phyloP scores from a whole-genome alignment of 768 basidiomycete genomes.

The Boletus reticulatus region DNA sequence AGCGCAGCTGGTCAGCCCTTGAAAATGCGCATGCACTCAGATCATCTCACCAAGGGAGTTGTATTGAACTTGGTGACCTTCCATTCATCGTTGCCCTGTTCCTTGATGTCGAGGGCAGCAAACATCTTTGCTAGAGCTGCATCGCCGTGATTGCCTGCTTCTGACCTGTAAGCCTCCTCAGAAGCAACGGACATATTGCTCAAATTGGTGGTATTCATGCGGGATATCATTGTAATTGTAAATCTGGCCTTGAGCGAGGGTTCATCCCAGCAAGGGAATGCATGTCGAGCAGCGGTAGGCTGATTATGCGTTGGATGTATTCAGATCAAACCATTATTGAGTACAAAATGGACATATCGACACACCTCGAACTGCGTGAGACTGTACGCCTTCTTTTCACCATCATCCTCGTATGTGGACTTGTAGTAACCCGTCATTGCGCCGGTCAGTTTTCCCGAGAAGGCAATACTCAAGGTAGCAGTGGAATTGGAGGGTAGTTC shows the following conservation, averaged over 20 bases:
- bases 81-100: conserved; percentile 51
- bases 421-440: conserved; percentile 86
- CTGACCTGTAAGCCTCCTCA: conserved; percentile 47
- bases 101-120: conserved; percentile 36
- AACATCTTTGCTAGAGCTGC: conserved; percentile 41
- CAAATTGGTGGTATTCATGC: conserved; percentile 68
- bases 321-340: background rate
- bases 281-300: conserved; percentile 82
- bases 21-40: background rate
- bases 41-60: conserved; percentile 60
- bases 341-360: background rate
- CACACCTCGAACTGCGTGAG: conserved; percentile 87
- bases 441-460: conserved; percentile 63
- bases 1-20: background rate
- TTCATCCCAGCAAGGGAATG: conserved; percentile 93
- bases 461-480: conserved; percentile 67
- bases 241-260: conserved; percentile 87
- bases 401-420: conserved; percentile 60
- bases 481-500: conserved; percentile 65
- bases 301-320: conserved; percentile 26
- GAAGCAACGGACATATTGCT: conserved; percentile 83
- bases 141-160: conserved; percentile 28
- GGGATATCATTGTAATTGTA: conserved; percentile 75
- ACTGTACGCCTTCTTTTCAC: conserved; percentile 63
- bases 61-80: conserved; percentile 78